Evolutionary conservation across 495 filamentous ascomycete species (phyloP), one percentile per base, ranked within the genome.

Genomic region (Neurospora sp.): DNA sequence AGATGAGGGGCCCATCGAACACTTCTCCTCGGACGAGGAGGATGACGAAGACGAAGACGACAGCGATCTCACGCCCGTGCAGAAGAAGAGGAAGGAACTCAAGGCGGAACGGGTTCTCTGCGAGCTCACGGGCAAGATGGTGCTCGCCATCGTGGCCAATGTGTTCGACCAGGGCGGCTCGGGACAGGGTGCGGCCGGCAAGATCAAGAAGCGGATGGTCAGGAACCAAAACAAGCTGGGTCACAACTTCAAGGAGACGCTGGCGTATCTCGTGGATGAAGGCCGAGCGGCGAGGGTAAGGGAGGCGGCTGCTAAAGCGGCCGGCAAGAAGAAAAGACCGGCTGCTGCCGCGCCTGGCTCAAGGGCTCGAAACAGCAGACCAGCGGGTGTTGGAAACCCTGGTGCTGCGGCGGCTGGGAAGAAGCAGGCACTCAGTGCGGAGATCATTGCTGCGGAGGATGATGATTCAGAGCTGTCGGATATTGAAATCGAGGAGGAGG

Each of bases 61-160:
- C 2, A 87, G 87, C 22, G 85, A 87, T 5, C 82, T 88, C 0
- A 80, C 81, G 11, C 86, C 85, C 9, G 82, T 80, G 38, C 87
- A 90, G 72, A 85, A 85, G 22, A 83, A 88, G 69, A 86, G 85
- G 14, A 86, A 86, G 31, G 86, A 89, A 70, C 83, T 97, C 16
- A 82, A 92, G 44, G 88, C 92, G 3, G 95, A 98, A 78, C 89
- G 94, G 76, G 87, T 89, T 20, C 85, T 98, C 0, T 98, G 95
- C 81, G 91, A 93, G 75, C 84, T 97, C 4, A 89, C 94, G 6
- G 91, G 91, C 46, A 94, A 94, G 75, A 86, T 96, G 41, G 92
- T 97, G 10, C 84, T 96, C 31, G 90, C 90, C 1, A 88, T 96
- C 35, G 84, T 92, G 6, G 93, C 89, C 10, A 88, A 89, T 46